phyloP scores from a whole-genome alignment of 768 basidiomycete genomes.

The Leucosporidium creatinivorum region DNA sequence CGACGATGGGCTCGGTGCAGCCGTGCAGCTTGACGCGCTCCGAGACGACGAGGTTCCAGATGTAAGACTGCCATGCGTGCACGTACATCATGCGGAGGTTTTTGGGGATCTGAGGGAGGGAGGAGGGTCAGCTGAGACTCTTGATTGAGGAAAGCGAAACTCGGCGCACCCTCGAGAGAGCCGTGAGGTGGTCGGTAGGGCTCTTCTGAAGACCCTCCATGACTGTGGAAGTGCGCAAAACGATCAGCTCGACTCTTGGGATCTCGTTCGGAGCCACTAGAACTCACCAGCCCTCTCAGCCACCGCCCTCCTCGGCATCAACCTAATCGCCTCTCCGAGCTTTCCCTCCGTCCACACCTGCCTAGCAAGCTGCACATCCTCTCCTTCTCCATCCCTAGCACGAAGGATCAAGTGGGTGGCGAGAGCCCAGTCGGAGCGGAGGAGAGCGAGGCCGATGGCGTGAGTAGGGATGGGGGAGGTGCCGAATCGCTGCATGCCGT shows the following conservation, averaged over 20 bases:
- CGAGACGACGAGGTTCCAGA: slow-evolving; percentile 96
- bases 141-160: slow-evolving; percentile 29
- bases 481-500: slow-evolving; percentile 96
- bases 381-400: slow-evolving; percentile 72
- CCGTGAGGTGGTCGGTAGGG: slow-evolving; percentile 53
- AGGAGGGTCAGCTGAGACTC: slow-evolving; percentile 11
- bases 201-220: slow-evolving; percentile 18
- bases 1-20: slow-evolving; percentile 62
- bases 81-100: slow-evolving; percentile 96
- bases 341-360: slow-evolving; percentile 79
- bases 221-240: too few relatives aligned
- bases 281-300: slow-evolving; percentile 67
- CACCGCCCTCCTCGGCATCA: slow-evolving; percentile 84
- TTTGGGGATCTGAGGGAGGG: slow-evolving; percentile 66
- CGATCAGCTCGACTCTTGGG: too few relatives aligned
- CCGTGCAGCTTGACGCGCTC: slow-evolving; percentile 80
- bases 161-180: slow-evolving; percentile 63
- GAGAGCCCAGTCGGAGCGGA: slow-evolving; percentile 81
- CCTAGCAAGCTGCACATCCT: slow-evolving; percentile 68
- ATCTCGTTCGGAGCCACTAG: too few relatives aligned
- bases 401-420: slow-evolving; percentile 76
- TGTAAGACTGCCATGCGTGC: slow-evolving; percentile 96
- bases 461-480: slow-evolving; percentile 95
- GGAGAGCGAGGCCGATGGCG: slow-evolving; percentile 78
- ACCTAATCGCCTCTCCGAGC: slow-evolving; percentile 66